A percentile compares a stretch with the other conserved stretches of the same genome.
These are phyloP conservation scores for Quillaja saponaria DNA, from an alignment of 306 rosid genomes.

Conservation along the genomic window DNA sequence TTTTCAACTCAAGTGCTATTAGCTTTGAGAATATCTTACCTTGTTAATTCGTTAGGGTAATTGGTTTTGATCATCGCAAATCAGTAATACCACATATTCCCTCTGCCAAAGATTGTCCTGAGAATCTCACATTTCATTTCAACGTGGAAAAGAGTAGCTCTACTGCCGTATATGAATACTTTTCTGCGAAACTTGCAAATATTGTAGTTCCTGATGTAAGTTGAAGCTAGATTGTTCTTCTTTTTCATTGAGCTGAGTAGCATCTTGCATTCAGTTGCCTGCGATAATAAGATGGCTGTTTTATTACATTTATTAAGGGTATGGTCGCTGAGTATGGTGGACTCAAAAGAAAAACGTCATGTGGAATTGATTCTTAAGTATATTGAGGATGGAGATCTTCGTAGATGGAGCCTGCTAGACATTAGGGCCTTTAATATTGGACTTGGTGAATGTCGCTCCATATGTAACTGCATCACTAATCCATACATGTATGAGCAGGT, in stretches of 20 bases:
- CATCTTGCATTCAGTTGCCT: constrained; percentile 8
- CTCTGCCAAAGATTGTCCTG: constrained; percentile 39
- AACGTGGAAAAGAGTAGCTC: constrained; percentile 77
- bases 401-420: constrained; percentile 57
- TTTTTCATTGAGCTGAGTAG: background rate
- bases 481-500: constrained; percentile 85
- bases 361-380: constrained; percentile 62
- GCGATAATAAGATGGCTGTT: constrained; percentile 21
- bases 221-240: constrained; percentile 20
- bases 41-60: constrained; percentile 46
- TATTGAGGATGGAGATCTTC: constrained; percentile 77
- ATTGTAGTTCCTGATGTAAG: constrained; percentile 47
- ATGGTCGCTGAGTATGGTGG: constrained; percentile 47
- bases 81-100: constrained; percentile 48
- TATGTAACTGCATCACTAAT: constrained; percentile 70
- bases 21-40: constrained; percentile 1
- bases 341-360: constrained; percentile 47
- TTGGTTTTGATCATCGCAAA: constrained; percentile 81
- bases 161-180: constrained; percentile 70
- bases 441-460: constrained; percentile 64
- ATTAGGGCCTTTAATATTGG: constrained; percentile 62
- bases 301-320: constrained; percentile 49
- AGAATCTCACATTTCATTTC: constrained; percentile 51
- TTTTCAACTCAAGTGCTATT: constrained; percentile 12
- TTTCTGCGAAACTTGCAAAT: constrained; percentile 45